Percentiles rank a stretch among this genome's conserved stretches.
phyloP scores from a whole-genome alignment of 352 stramenopile genomes.

The Pythium brassicae region DNA sequence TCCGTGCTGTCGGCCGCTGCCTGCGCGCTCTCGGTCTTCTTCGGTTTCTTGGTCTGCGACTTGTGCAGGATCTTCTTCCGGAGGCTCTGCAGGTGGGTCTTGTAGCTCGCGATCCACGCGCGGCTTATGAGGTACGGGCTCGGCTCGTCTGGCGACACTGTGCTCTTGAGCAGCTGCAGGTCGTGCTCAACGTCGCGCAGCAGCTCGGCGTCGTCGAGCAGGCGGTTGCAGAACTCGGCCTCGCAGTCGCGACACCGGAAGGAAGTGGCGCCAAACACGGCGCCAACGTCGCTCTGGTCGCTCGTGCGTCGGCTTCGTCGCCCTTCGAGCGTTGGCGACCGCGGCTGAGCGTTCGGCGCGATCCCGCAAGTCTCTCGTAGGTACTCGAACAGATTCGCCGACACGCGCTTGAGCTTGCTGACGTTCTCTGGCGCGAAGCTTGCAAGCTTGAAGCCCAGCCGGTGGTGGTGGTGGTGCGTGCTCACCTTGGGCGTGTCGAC shows the following conservation, averaged over 20 bases:
- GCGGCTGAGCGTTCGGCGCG: background rate
- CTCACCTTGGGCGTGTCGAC: constrained; percentile 3
- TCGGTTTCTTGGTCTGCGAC: constrained; percentile 15
- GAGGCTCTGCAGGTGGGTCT: constrained; percentile 38
- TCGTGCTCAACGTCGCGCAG: constrained; percentile 48
- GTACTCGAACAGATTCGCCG: constrained; percentile 37
- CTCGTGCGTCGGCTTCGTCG: constrained; percentile 6
- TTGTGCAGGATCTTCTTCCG: constrained; percentile 46
- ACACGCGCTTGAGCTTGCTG: constrained; percentile 58
- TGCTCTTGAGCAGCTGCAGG: constrained; percentile 45
- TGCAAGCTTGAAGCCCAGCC: background rate
- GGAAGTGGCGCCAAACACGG: constrained; percentile 33
- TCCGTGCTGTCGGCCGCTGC: background rate
- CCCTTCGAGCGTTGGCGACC: constrained; percentile 3
- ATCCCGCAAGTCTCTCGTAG: constrained; percentile 35
- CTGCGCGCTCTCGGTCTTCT: constrained; percentile 4
- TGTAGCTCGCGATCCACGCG: constrained; percentile 72
- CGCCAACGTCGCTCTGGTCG: constrained; percentile 1
- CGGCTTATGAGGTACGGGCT: constrained; percentile 58
- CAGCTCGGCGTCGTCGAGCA: constrained; percentile 46
- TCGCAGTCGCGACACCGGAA: constrained; percentile 53
- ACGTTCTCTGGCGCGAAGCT: constrained; percentile 51
- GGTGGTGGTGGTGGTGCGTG: background rate
- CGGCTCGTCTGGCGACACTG: constrained; percentile 15
- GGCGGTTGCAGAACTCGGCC: constrained; percentile 38